Base-by-base conservation (phyloP, 148 eudicot genomes). In the Linanthus parryae region DNA sequence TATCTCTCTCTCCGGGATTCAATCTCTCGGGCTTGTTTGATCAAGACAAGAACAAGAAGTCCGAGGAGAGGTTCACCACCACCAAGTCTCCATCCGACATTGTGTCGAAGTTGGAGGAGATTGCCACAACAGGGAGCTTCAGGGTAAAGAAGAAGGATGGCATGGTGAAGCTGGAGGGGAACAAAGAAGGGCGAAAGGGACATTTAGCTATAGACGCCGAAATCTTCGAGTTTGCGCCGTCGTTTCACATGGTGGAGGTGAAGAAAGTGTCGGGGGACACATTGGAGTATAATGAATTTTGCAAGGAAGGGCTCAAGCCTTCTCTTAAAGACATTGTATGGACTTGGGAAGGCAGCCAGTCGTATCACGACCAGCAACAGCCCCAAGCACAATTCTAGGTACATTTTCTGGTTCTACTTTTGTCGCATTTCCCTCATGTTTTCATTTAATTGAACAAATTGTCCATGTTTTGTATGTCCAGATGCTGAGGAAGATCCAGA, bases 141-240 rank as follows among this genome's bases (percentile, higher is more conserved):
- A 48, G 30, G 30, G 53, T 29, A 56, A 69, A 66, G 48, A 83
- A 78, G 72, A 67, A 69, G 35, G 76, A 75, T 42, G 92, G 92
- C 11, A 43, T 40, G 19, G 80, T 90, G 62, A 76, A 72, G 42
- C n/a, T 90, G 44, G 69, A 74, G 25, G 80, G 89, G 18, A 66
- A 20, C n/a, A 78, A 74, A 58, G 80, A 68, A 85, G 95, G 22
- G 69, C 92, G 86, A 52, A 90, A 83, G 51, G 95, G 95, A 16
- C 29, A 53, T 21, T 55, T 90, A 23, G 74, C 55, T 3, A 83
- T 90, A 10, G 76, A 85, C 17, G 95, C 97, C 0, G 89, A 86
- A 63, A 85, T 90, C 1, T 86, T 80, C 45, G 89, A 85, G 71
- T 75, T 90, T 3, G 71, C 95, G 15, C 95, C 97, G 14, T 70